These are phyloP conservation scores for Pichia sp. DNA, from an alignment of 1,139 yeast genomes.

Conservation along the genomic window DNA sequence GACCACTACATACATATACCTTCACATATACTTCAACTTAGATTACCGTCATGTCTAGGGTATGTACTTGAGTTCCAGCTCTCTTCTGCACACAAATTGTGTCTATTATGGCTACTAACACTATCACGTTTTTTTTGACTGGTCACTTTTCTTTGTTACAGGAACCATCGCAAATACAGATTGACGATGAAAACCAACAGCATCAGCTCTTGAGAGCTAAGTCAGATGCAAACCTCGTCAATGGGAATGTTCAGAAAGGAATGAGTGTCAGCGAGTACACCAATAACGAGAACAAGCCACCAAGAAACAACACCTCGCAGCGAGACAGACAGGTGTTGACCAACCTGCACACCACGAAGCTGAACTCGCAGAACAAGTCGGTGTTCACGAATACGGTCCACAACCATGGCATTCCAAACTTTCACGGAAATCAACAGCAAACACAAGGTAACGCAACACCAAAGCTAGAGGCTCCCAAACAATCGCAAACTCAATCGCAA, in stretches of 20 bases:
- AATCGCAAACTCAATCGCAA: conserved; percentile 7
- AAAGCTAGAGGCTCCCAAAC: conserved; percentile 1
- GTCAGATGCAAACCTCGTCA: conserved; percentile 1
- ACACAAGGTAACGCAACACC: neutral
- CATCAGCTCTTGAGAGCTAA: conserved; percentile 6
- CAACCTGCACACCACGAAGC: conserved; percentile 3
- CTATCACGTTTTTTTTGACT: neutral
- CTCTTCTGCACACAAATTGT: neutral
- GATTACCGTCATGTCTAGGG: neutral
- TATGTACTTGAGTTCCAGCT: neutral
- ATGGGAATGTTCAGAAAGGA: neutral
- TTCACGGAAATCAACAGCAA: conserved; percentile 2
- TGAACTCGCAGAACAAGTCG: conserved; percentile 4
- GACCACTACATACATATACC: neutral
- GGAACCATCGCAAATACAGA: conserved; percentile 27
- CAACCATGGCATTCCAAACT: conserved; percentile 15
- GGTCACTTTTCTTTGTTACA: neutral
- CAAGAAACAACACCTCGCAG: neutral
- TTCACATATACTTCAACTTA: neutral
- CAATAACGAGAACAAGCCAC: neutral
- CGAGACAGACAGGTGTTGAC: conserved; percentile 12
- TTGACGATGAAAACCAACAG: conserved; percentile 27
- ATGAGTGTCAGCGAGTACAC: neutral
- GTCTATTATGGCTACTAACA: conserved; percentile 2
- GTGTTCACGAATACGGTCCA: conserved; percentile 11